A percentile compares a stretch with the other conserved stretches of the same genome.
Evolutionary conservation across 2,329 filamentous ascomycete genomes (phyloP).

Genomic region (Fusarium albidum): DNA sequence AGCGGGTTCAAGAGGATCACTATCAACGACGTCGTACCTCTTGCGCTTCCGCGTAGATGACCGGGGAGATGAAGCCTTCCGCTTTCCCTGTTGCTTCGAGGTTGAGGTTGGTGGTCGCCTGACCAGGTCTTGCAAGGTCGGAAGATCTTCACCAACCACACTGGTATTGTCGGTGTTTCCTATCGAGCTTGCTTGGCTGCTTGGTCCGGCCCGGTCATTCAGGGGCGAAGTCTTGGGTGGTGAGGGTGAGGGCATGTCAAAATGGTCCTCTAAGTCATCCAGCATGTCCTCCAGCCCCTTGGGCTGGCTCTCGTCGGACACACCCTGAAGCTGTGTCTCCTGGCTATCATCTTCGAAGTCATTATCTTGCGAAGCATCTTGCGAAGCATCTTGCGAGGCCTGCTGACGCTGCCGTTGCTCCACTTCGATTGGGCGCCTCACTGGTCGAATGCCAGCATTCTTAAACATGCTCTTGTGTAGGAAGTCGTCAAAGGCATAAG

Average conservation of each 20-base stretch:
- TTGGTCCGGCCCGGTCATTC: constrained; percentile 36
- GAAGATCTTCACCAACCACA: constrained; percentile 49
- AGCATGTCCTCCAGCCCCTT: constrained; percentile 27
- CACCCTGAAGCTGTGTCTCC: constrained; percentile 43
- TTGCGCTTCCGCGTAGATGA: constrained; percentile 43
- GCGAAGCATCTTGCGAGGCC: constrained; percentile 55
- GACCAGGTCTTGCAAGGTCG: constrained; percentile 47
- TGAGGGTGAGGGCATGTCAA: constrained; percentile 41
- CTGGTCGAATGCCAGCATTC: constrained; percentile 62
- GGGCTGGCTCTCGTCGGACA: constrained; percentile 49
- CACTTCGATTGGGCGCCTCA: constrained; percentile 51
- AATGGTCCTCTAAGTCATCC: constrained; percentile 24
- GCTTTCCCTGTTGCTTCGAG: constrained; percentile 32
- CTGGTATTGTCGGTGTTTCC: constrained; percentile 49
- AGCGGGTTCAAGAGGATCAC: constrained; percentile 43
- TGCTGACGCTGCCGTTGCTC: constrained; percentile 46
- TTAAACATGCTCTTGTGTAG: constrained; percentile 62
- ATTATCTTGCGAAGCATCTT: constrained; percentile 58
- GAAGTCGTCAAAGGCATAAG: constrained; percentile 64
- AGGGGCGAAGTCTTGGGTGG: constrained; percentile 41
- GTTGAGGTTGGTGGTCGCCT: constrained; percentile 26
- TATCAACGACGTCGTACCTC: constrained; percentile 43
- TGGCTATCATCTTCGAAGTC: constrained; percentile 64
- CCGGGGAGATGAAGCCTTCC: constrained; percentile 33
- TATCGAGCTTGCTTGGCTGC: constrained; percentile 47